phyloP scores from a whole-genome alignment of 208 protist species.

The Crithidia expoeki region DNA sequence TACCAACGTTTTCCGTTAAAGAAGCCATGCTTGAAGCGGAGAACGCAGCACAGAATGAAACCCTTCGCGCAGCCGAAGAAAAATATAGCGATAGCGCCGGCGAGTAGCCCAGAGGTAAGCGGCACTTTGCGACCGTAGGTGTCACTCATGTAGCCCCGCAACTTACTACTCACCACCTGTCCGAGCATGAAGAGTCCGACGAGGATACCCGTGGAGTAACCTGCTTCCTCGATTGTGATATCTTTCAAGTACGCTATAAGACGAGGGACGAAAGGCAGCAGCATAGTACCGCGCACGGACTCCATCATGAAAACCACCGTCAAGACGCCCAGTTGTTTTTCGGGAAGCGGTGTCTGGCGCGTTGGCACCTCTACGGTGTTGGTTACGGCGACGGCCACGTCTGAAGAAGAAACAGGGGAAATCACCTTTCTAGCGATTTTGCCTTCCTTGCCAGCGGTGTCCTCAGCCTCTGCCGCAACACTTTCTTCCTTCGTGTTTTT shows the following conservation, averaged over 20 bases:
- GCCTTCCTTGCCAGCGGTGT: too few relatives aligned
- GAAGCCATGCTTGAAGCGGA: slow-evolving; percentile 74
- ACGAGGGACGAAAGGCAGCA: slow-evolving; percentile 76
- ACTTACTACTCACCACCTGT: slow-evolving; percentile 70
- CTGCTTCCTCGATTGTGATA: slow-evolving; percentile 41
- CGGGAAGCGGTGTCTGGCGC: slow-evolving; percentile 58
- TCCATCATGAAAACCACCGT: slow-evolving; percentile 75
- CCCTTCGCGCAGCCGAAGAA: slow-evolving; percentile 62
- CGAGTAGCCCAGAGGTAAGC: slow-evolving; percentile 54
- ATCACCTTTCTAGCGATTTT: too few relatives aligned
- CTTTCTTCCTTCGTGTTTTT: background rate
- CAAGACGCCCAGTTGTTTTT: slow-evolving; percentile 57
- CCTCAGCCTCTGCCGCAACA: too few relatives aligned
- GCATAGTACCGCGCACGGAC: slow-evolving; percentile 68
- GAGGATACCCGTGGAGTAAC: slow-evolving; percentile 67
- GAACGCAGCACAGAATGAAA: slow-evolving; percentile 47
- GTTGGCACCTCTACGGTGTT: background rate
- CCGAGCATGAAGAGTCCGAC: slow-evolving; percentile 85
- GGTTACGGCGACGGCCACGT: too few relatives aligned
- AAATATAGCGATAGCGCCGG: slow-evolving; percentile 51
- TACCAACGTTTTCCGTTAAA: slow-evolving; percentile 70
- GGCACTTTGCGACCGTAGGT: slow-evolving; percentile 59
- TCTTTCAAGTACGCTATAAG: slow-evolving; percentile 60
- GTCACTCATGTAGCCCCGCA: slow-evolving; percentile 76
- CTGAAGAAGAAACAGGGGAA: too few relatives aligned